phyloP scores from a whole-genome alignment of 805 yeast species.

The Nakazawaea ambrosiae region DNA sequence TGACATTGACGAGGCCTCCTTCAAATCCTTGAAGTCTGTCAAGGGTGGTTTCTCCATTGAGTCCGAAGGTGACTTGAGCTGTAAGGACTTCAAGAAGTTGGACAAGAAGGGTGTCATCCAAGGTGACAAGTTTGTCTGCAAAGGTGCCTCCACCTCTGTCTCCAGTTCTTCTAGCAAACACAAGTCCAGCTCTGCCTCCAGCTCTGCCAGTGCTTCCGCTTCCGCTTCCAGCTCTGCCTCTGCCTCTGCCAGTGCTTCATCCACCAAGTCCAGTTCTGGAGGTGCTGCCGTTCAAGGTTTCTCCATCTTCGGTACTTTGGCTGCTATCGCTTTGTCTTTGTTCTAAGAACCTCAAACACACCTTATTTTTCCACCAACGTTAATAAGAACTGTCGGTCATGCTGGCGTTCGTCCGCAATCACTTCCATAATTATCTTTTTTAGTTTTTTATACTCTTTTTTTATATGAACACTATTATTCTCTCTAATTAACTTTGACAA shows the following conservation, averaged over 20 bases:
- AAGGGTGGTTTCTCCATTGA: conserved; percentile 88
- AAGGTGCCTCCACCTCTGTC: conserved; percentile 49
- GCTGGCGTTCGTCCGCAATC: no score
- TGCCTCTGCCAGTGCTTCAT: conserved; percentile 28
- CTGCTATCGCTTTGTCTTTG: conserved; percentile 43
- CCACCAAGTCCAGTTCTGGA: conserved; percentile 24
- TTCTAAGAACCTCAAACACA: conserved; percentile 27
- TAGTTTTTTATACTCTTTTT: conserved; percentile 7
- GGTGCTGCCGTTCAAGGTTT: conserved; percentile 23
- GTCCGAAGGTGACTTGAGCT: conserved; percentile 71
- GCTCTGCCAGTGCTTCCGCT: conserved; percentile 20
- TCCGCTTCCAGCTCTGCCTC: conserved; percentile 28
- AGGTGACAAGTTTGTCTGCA: conserved; percentile 83
- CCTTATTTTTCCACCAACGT: no score
- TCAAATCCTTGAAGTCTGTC: conserved; percentile 68
- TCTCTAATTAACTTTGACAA: no score
- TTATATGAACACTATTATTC: no score
- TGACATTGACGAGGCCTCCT: conserved; percentile 70
- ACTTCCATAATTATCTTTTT: no score
- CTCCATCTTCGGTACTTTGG: conserved; percentile 40
- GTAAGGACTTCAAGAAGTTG: conserved; percentile 66
- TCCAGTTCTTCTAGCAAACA: conserved; percentile 30
- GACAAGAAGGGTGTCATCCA: conserved; percentile 76
- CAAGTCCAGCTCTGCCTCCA: conserved; percentile 18
- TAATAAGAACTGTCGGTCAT: no score